These are phyloP conservation scores for Cladosporium sphaerospermum DNA, from an alignment of 2,329 filamentous ascomycete species.

Conservation along the genomic window DNA sequence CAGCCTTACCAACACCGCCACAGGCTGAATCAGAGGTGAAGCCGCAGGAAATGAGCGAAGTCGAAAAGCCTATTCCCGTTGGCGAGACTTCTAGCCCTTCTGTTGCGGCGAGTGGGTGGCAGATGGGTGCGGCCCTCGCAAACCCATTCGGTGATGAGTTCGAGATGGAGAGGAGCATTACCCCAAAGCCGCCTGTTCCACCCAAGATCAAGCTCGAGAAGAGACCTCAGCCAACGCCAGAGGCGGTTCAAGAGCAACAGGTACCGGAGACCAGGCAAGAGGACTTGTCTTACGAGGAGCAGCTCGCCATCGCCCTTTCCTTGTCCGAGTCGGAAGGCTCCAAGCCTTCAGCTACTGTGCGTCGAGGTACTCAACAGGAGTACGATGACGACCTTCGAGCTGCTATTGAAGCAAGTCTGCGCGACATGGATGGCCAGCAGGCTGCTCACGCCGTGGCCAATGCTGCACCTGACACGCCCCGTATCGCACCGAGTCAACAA, in stretches of 20 bases:
- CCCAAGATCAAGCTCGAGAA: constrained; percentile 36
- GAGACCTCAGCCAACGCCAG: constrained; percentile 12
- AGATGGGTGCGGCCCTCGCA: constrained; percentile 34
- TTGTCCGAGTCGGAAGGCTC: constrained; percentile 30
- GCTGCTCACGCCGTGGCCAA: constrained; percentile 18
- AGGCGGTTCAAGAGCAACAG: constrained; percentile 3
- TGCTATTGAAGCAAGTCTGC: constrained; percentile 31
- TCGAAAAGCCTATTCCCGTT: constrained; percentile 14
- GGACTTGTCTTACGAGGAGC: constrained; percentile 30
- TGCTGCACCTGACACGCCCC: constrained; percentile 16
- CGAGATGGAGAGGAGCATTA: constrained; percentile 33
- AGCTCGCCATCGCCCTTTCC: constrained; percentile 32
- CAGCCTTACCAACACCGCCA: neutral
- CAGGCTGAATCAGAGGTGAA: neutral
- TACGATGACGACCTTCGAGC: constrained; percentile 24
- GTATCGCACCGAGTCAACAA: constrained; percentile 4
- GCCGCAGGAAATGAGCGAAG: constrained; percentile 19
- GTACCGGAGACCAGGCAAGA: constrained; percentile 16
- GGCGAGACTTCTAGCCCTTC: constrained; percentile 16
- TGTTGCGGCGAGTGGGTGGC: constrained; percentile 27
- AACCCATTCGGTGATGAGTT: constrained; percentile 44
- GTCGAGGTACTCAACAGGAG: constrained; percentile 20
- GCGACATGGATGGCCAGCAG: constrained; percentile 24
- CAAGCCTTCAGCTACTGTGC: constrained; percentile 17
- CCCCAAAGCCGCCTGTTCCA: constrained; percentile 39